A percentile compares a stretch with the other conserved stretches of the same genome.
Evolutionary conservation across 2,329 filamentous ascomycete species (phyloP).

Genomic region (Graphilbum sp.): DNA sequence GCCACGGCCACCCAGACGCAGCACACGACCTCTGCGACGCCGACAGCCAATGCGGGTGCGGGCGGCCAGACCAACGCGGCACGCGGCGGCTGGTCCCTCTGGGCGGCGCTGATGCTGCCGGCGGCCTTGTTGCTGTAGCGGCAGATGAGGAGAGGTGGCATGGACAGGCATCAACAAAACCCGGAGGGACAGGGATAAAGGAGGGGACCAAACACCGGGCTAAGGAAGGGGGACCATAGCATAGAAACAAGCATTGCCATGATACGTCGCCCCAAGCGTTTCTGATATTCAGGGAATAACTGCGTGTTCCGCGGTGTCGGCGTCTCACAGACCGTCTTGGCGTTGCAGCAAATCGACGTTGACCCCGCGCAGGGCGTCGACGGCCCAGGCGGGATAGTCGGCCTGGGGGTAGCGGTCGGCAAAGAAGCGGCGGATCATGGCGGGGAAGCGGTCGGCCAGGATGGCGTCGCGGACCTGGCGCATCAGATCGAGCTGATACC

Average conservation of each 20-base stretch:
- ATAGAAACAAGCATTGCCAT: no score
- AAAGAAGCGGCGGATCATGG: constrained; percentile 68
- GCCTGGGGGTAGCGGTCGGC: constrained; percentile 47
- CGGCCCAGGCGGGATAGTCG: constrained; percentile 69
- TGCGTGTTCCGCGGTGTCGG: no score
- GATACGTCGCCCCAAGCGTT: no score
- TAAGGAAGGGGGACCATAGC: no score
- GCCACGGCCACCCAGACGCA: not conserved
- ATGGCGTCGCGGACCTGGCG: constrained; percentile 57
- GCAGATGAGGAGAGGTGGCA: no score
- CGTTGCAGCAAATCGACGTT: constrained; percentile 47
- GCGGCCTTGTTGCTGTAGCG: constrained; percentile 1
- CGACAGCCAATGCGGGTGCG: constrained; percentile 2
- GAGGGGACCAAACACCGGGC: no score
- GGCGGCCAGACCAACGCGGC: not conserved
- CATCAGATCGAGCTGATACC: constrained; percentile 83
- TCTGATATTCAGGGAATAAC: no score
- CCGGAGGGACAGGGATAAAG: no score
- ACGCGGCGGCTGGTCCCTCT: constrained; percentile 1
- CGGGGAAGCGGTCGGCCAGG: constrained; percentile 63
- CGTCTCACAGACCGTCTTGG: not conserved
- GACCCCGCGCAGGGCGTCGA: constrained; percentile 62
- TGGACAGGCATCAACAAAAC: no score
- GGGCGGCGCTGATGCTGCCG: constrained; percentile 4
- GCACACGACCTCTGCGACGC: not conserved